These are phyloP conservation scores for Dendryphion nanum DNA, from an alignment of 2,329 filamentous ascomycete species.

Conservation along the genomic window DNA sequence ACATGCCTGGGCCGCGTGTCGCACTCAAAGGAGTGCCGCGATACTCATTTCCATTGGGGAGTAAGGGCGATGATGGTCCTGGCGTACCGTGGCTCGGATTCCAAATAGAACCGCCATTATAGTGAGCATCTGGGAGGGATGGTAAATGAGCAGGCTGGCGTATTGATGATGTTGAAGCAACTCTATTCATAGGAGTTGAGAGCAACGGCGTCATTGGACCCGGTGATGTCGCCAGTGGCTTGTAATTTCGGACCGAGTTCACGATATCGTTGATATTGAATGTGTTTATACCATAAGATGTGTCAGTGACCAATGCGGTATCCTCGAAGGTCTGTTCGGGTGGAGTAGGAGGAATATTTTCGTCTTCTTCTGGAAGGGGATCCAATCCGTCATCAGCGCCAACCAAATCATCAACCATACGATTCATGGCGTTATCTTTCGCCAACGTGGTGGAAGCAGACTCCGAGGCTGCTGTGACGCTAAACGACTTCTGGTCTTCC, in stretches of 20 bases:
- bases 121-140: slow-evolving; percentile 37
- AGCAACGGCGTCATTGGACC: slow-evolving; percentile 21
- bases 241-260: slow-evolving; percentile 38
- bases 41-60: slow-evolving; percentile 16
- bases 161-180: slow-evolving; percentile 33
- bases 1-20: slow-evolving; percentile 23
- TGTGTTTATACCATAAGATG: slow-evolving; percentile 24
- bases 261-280: slow-evolving; percentile 38
- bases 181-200: slow-evolving; percentile 33
- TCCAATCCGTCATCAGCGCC: slow-evolving; percentile 42
- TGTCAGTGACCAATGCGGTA: slow-evolving; percentile 33
- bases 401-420: slow-evolving; percentile 60
- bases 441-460: slow-evolving; percentile 46
- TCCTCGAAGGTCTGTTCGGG: slow-evolving; percentile 47
- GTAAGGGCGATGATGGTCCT: slow-evolving; percentile 28
- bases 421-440: slow-evolving; percentile 52
- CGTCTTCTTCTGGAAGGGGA: slow-evolving; percentile 42
- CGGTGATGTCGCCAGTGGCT: slow-evolving; percentile 23
- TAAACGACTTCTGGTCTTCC: slow-evolving; percentile 36
- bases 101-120: slow-evolving; percentile 38
- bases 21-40: slow-evolving; percentile 33
- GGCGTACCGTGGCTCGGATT: slow-evolving; percentile 31
- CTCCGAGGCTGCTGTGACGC: slow-evolving; percentile 43
- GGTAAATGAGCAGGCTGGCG: slow-evolving; percentile 35
- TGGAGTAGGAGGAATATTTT: slow-evolving; percentile 46